Evolutionary conservation across 345 rosid genomes (phyloP).

Genomic region (Draba incana): DNA sequence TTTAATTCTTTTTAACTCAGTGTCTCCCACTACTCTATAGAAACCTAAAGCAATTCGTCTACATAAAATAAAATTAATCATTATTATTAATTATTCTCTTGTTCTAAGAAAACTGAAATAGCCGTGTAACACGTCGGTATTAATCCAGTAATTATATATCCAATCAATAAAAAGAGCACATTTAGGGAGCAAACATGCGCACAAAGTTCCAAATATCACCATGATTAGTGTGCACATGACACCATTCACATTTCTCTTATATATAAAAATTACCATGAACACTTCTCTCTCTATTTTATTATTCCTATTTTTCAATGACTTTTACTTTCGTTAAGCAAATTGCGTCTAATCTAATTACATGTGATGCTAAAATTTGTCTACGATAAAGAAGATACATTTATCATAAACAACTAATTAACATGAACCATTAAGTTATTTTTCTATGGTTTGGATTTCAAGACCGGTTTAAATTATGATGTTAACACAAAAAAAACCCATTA

Average conservation of each 20-base stretch:
- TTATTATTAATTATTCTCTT: neutral
- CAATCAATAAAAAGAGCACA: conserved; percentile 23
- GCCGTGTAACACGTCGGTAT: neutral
- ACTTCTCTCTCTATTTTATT: neutral
- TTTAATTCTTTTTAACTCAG: neutral
- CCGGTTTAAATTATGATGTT: too few species aligned
- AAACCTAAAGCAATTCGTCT: neutral
- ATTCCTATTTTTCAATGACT: neutral
- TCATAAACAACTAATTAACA: too few species aligned
- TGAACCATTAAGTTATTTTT: too few species aligned
- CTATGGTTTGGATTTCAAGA: too few species aligned
- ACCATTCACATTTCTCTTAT: conserved; percentile 1
- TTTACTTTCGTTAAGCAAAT: too few species aligned
- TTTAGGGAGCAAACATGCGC: conserved; percentile 43
- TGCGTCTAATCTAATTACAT: too few species aligned
- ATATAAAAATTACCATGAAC: neutral
- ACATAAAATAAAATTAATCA: neutral
- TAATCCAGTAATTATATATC: neutral
- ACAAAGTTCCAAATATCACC: conserved; percentile 30
- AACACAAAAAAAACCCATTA: too few species aligned
- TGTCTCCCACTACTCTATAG: neutral
- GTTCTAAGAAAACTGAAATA: neutral
- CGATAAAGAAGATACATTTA: too few species aligned
- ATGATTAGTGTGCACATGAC: conserved; percentile 37
- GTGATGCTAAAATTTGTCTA: too few species aligned